Percentiles rank a stretch among this genome's conserved stretches.
Conservation (phyloP, 2,329 filamentous ascomycete genomes). For the Byssothecium circinans region DNA sequence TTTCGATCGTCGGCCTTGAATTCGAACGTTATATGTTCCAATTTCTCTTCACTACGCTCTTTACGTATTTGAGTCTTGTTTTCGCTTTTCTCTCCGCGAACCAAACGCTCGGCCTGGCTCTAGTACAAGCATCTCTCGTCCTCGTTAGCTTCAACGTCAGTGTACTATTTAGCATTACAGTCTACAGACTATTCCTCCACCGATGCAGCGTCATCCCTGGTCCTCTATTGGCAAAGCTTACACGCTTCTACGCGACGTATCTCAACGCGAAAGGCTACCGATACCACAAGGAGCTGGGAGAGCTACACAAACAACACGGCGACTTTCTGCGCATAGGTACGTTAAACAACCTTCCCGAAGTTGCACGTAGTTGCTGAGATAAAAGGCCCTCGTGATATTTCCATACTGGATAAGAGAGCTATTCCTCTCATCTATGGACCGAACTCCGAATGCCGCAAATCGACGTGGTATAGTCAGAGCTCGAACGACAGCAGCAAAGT, state of each 20-base stretch:
- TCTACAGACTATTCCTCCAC: slow-evolving; percentile 31
- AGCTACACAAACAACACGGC: slow-evolving; percentile 36
- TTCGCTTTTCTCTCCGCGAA: slow-evolving; percentile 10
- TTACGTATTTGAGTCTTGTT: slow-evolving; percentile 13
- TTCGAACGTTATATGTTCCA: slow-evolving; percentile 30
- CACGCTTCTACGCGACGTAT: slow-evolving; percentile 23
- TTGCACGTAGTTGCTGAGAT: not conserved
- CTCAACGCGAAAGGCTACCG: slow-evolving; percentile 28
- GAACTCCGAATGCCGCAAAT: slow-evolving; percentile 25
- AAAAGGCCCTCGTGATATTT: slow-evolving; percentile 26
- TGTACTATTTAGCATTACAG: slow-evolving; percentile 21
- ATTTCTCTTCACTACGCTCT: slow-evolving; percentile 18
- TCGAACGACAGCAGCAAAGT: slow-evolving; percentile 22
- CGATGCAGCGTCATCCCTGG: slow-evolving; percentile 28
- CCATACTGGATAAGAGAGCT: slow-evolving; percentile 21
- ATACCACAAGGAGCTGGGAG: slow-evolving; percentile 32
- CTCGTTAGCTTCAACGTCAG: slow-evolving; percentile 15
- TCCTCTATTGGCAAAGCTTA: slow-evolving; percentile 20
- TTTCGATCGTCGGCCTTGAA: slow-evolving; percentile 18
- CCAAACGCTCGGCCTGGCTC: slow-evolving; percentile 4
- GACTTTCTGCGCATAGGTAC: slow-evolving; percentile 41
- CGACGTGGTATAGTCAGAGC: slow-evolving; percentile 30
- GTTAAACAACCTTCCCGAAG: not conserved
- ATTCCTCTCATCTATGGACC: slow-evolving; percentile 26
- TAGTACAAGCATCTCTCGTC: slow-evolving; percentile 12